Percentiles rank a stretch among this genome's conserved stretches.
Evolutionary conservation across 495 filamentous ascomycete genomes (phyloP).

Genomic region (Hypoxylon subgilvum): DNA sequence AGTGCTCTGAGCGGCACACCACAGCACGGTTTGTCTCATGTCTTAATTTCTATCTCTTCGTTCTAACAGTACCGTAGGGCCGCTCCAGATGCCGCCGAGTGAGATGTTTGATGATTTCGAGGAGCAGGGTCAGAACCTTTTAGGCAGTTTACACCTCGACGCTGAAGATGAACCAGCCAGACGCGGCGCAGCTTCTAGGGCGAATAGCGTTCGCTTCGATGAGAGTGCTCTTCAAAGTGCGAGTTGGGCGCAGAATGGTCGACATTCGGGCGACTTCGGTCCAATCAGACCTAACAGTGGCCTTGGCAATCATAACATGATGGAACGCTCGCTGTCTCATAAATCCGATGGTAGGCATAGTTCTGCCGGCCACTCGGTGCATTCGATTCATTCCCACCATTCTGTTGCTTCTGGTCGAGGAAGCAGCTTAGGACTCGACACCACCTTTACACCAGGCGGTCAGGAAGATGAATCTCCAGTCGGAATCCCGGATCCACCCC

Average conservation of each 20-base stretch:
- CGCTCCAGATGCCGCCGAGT: slow-evolving; percentile 71
- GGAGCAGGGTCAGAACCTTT: slow-evolving; percentile 72
- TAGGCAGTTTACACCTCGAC: slow-evolving; percentile 79
- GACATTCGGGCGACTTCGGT: slow-evolving; percentile 79
- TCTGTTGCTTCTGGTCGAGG: slow-evolving; percentile 73
- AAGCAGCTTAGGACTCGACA: slow-evolving; percentile 82
- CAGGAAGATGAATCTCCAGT: slow-evolving; percentile 69
- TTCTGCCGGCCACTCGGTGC: slow-evolving; percentile 81
- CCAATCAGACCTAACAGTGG: slow-evolving; percentile 79
- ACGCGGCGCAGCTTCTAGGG: slow-evolving; percentile 82
- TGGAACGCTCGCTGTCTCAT: slow-evolving; percentile 88
- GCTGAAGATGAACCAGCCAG: slow-evolving; percentile 85
- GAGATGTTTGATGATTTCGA: slow-evolving; percentile 82
- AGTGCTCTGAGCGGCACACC: slow-evolving; percentile 76
- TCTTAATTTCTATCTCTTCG: slow-evolving; percentile 6
- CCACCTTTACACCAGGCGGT: slow-evolving; percentile 67
- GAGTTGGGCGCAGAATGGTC: slow-evolving; percentile 78
- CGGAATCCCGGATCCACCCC: slow-evolving; percentile 73
- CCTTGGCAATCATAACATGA: slow-evolving; percentile 80
- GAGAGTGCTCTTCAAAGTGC: slow-evolving; percentile 91
- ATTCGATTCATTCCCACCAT: slow-evolving; percentile 60
- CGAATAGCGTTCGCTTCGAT: slow-evolving; percentile 98
- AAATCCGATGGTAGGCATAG: slow-evolving; percentile 97
- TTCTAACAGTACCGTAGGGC: slow-evolving; percentile 60
- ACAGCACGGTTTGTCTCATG: slow-evolving; percentile 74